phyloP scores from a whole-genome alignment of 75 land plant genomes.

The Isoetes taiwanensis region DNA sequence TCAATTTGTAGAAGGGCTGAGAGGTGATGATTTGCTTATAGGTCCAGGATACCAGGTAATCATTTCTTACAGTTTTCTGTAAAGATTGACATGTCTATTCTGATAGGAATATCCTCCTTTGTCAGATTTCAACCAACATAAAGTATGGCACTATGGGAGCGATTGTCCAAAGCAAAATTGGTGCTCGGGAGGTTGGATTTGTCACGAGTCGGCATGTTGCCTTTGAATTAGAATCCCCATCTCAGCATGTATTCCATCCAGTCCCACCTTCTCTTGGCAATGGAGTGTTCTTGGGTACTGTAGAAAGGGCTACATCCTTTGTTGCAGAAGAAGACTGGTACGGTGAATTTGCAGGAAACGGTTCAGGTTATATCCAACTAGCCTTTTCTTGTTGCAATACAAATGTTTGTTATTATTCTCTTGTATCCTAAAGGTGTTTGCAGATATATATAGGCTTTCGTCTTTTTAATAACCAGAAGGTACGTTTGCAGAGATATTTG shows the following conservation, averaged over 20 bases:
- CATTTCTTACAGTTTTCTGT: too few relatives aligned
- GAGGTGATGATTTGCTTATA: constrained; percentile 71
- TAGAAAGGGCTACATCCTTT: constrained; percentile 77
- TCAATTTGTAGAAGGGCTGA: constrained; percentile 78
- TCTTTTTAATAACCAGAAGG: too few relatives aligned
- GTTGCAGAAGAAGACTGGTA: constrained; percentile 80
- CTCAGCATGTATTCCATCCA: constrained; percentile 82
- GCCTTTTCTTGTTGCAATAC: too few relatives aligned
- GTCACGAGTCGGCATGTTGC: constrained; percentile 79
- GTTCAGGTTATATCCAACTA: too few relatives aligned
- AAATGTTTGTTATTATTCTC: not conserved
- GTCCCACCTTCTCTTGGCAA: constrained; percentile 77
- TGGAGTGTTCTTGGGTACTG: constrained; percentile 65
- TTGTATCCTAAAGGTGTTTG: not conserved
- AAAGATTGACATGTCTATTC: too few relatives aligned
- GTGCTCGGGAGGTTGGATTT: constrained; percentile 56
- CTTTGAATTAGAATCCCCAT: constrained; percentile 68
- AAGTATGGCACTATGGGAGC: constrained; percentile 91
- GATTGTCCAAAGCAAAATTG: constrained; percentile 74
- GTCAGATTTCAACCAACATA: constrained; percentile 86
- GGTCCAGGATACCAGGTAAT: constrained; percentile 99
- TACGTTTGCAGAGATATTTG: constrained; percentile 18
- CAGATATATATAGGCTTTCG: not conserved
- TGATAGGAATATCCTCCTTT: too few relatives aligned
- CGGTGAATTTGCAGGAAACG: constrained; percentile 69